Conservation (phyloP, 192 early-diverging fungal species). For the Umbelopsis sp. region DNA sequence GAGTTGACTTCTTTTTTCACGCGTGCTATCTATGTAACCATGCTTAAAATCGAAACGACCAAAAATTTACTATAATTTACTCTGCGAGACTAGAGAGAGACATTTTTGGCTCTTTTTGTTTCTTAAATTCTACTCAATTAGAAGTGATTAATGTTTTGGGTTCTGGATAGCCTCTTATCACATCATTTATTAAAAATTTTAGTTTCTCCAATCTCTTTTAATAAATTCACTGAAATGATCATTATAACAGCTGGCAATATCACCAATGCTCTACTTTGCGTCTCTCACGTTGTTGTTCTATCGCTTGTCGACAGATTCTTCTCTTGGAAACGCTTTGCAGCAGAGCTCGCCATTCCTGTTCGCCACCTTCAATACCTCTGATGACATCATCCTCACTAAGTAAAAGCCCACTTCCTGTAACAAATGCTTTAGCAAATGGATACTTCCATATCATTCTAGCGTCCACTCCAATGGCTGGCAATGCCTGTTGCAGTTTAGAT, state of each 20-base stretch:
- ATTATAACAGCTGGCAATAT: no score
- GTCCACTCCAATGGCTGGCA: slow-evolving; percentile 35
- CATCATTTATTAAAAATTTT: no score
- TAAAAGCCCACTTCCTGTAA: slow-evolving; percentile 26
- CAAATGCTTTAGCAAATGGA: slow-evolving; percentile 37
- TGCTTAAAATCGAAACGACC: no score
- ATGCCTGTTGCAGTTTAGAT: slow-evolving; percentile 25
- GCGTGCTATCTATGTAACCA: no score
- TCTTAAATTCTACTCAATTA: no score
- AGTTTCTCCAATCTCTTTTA: no score
- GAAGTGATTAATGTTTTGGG: no score
- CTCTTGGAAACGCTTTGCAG: slow-evolving; percentile 7
- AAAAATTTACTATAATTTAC: no score
- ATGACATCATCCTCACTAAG: slow-evolving; percentile 40
- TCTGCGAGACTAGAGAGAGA: no score
- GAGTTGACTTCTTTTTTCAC: background rate
- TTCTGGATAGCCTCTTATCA: no score
- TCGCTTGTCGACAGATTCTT: background rate
- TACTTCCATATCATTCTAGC: slow-evolving; percentile 40
- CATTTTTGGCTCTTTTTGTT: no score
- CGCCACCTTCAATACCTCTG: slow-evolving; percentile 30
- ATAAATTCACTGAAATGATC: no score
- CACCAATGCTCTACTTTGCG: background rate
- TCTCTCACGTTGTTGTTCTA: background rate
- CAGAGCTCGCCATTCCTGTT: slow-evolving; percentile 31